Evolutionary conservation across 2,329 filamentous ascomycete species (phyloP).

Genomic region (Waltergamsia citrina): DNA sequence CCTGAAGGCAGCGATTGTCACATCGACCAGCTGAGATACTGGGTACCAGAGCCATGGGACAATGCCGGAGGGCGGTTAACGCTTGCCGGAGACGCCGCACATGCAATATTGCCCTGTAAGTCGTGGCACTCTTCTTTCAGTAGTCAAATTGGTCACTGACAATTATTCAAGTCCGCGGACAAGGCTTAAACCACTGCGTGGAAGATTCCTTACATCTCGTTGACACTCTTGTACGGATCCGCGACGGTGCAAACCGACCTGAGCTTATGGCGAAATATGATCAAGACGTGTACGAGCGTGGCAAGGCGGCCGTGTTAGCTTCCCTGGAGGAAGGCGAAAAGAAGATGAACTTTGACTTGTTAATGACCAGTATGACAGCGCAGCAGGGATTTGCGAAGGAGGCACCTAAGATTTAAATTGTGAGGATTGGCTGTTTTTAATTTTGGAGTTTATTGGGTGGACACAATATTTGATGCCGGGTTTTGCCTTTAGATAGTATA

Average conservation of each 20-base stretch:
- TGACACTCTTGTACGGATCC: constrained; percentile 15
- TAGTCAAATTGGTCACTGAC: background rate
- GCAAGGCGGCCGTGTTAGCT: constrained; percentile 21
- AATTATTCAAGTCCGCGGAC: constrained; percentile 29
- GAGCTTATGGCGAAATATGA: constrained; percentile 17
- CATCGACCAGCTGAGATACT: constrained; percentile 26
- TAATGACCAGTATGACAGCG: background rate
- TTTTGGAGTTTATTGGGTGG: no score
- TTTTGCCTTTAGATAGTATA: no score
- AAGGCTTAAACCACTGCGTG: constrained; percentile 33
- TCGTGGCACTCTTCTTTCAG: background rate
- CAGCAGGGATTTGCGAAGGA: background rate
- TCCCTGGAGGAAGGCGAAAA: constrained; percentile 20
- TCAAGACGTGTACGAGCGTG: constrained; percentile 20
- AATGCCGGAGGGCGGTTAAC: constrained; percentile 21
- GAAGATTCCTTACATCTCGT: constrained; percentile 27
- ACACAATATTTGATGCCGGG: no score
- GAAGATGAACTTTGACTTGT: background rate
- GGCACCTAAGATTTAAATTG: background rate
- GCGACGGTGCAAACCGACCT: constrained; percentile 7
- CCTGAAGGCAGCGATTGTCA: constrained; percentile 17
- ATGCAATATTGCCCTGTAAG: constrained; percentile 33
- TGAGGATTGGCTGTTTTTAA: no score
- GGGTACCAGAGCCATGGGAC: constrained; percentile 20
- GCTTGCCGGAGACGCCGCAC: constrained; percentile 28